phyloP scores from a whole-genome alignment of 1,284 basidiomycete species.

The Sanghuangporus weigelae region DNA sequence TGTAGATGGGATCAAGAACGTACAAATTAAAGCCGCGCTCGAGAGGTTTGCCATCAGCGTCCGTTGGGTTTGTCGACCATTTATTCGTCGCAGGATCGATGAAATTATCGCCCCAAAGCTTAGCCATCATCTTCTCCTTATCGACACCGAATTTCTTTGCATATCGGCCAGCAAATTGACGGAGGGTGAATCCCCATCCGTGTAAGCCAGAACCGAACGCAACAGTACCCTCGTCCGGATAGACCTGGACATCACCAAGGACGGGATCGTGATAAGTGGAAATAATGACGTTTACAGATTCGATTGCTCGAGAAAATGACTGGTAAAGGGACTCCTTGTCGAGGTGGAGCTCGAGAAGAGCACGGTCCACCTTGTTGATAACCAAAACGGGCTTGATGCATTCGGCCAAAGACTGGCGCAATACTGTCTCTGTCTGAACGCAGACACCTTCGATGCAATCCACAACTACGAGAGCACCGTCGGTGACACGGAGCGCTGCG shows the following conservation, averaged over 20 bases:
- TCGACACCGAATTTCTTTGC: constrained; percentile 99
- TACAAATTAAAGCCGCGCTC: constrained; percentile 96
- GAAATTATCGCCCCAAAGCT: constrained; percentile 99
- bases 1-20: constrained; percentile 99
- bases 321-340: constrained; percentile 97
- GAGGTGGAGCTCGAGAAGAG: constrained; percentile 97
- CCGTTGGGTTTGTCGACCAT: constrained; percentile 82
- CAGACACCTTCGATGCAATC: constrained; percentile 99
- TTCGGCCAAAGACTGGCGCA: constrained; percentile 96
- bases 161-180: constrained; percentile 94
- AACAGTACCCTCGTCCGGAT: constrained; percentile 97
- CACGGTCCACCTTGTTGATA: constrained; percentile 99
- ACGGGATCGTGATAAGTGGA: constrained; percentile 94
- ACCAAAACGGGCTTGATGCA: constrained; percentile 99
- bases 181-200: constrained; percentile 99
- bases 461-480: constrained; percentile 97
- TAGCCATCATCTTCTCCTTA: constrained; percentile 97
- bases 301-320: constrained; percentile 96
- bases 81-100: constrained; percentile 98
- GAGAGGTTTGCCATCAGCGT: constrained; percentile 82
- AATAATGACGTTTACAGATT: constrained; percentile 98
- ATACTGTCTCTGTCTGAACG: constrained; percentile 99
- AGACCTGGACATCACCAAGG: constrained; percentile 98
- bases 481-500: constrained; percentile 98
- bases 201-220: constrained; percentile 99